These are phyloP conservation scores for Oryza meyeriana DNA, from an alignment of 176 grass and related monocot genomes.

Conservation along the genomic window DNA sequence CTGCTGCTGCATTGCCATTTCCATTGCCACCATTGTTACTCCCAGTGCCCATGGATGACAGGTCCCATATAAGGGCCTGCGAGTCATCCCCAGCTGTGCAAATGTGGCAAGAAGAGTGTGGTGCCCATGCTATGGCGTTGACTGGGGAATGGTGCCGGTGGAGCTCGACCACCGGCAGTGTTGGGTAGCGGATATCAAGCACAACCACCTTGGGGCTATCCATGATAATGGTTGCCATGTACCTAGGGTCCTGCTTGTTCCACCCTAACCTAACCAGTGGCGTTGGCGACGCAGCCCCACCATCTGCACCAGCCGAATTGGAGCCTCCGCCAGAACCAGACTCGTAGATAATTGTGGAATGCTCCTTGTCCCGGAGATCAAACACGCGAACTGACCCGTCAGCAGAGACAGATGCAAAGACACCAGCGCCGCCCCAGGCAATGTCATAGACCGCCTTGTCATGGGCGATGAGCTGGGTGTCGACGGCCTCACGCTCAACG, in stretches of 20 bases:
- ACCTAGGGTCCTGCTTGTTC: constrained; percentile 99
- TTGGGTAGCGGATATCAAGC: constrained; percentile 94
- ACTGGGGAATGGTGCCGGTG: constrained; percentile 90
- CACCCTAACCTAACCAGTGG: constrained; percentile 86
- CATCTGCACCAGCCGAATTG: constrained; percentile 41
- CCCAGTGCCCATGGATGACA: constrained; percentile 81
- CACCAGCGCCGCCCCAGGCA: constrained; percentile 91
- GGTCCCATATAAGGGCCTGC: constrained; percentile 94
- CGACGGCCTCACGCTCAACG: constrained; percentile 84
- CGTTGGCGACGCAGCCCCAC: constrained; percentile 40
- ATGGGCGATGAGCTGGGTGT: constrained; percentile 97
- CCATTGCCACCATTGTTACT: constrained; percentile 42
- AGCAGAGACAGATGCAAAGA: constrained; percentile 90
- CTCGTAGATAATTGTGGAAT: constrained; percentile 98
- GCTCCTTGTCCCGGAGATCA: constrained; percentile 96
- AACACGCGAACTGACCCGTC: constrained; percentile 96
- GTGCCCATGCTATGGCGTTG: constrained; percentile 92
- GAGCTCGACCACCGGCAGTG: constrained; percentile 88
- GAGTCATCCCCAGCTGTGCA: constrained; percentile 90
- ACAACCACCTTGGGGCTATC: constrained; percentile 96
- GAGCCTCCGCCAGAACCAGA: constrained; percentile 52
- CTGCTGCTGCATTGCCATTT: constrained; percentile 35
- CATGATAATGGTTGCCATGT: constrained; percentile 99
- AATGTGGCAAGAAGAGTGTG: constrained; percentile 93
- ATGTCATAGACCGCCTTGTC: constrained; percentile 99